phyloP scores from a whole-genome alignment of 2,329 filamentous ascomycete species.

The Ascochyta fabae region DNA sequence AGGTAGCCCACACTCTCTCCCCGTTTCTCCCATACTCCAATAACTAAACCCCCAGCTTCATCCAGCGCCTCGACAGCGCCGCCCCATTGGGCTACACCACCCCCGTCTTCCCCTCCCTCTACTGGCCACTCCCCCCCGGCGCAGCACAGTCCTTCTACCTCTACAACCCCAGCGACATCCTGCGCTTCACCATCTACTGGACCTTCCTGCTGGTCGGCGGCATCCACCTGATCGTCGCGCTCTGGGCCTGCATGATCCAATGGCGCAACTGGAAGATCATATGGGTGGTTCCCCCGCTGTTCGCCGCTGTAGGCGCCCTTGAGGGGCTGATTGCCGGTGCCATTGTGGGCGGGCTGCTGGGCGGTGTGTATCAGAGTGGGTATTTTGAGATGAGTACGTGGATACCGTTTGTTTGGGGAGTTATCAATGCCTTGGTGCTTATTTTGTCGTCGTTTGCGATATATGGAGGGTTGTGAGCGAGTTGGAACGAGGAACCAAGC shows the following conservation, averaged over 20 bases:
- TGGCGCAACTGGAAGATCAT: constrained; percentile 63
- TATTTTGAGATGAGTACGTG: constrained; percentile 93
- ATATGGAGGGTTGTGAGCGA: constrained; percentile 74
- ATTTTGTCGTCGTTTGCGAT: constrained; percentile 92
- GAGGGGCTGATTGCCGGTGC: constrained; percentile 83
- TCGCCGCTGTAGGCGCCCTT: constrained; percentile 72
- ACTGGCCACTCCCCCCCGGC: constrained; percentile 70
- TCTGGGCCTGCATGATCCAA: constrained; percentile 76
- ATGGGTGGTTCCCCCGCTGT: constrained; percentile 75
- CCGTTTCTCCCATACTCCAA: background rate
- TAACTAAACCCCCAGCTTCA: constrained; percentile 45
- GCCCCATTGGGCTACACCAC: constrained; percentile 67
- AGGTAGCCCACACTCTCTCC: constrained; percentile 25
- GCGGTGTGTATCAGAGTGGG: constrained; percentile 79
- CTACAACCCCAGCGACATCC: constrained; percentile 78
- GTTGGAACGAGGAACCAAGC: no score
- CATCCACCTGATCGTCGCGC: constrained; percentile 75
- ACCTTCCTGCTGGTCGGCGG: constrained; percentile 78
- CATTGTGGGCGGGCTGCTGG: constrained; percentile 83
- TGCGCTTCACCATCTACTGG: constrained; percentile 88
- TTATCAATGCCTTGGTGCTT: constrained; percentile 81
- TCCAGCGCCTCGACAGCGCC: constrained; percentile 54
- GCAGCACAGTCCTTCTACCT: constrained; percentile 68
- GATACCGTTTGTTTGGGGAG: constrained; percentile 88
- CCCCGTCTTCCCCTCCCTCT: constrained; percentile 81